These are phyloP conservation scores for Puccinia horiana DNA, from an alignment of 1,284 basidiomycete genomes.

Conservation along the genomic window DNA sequence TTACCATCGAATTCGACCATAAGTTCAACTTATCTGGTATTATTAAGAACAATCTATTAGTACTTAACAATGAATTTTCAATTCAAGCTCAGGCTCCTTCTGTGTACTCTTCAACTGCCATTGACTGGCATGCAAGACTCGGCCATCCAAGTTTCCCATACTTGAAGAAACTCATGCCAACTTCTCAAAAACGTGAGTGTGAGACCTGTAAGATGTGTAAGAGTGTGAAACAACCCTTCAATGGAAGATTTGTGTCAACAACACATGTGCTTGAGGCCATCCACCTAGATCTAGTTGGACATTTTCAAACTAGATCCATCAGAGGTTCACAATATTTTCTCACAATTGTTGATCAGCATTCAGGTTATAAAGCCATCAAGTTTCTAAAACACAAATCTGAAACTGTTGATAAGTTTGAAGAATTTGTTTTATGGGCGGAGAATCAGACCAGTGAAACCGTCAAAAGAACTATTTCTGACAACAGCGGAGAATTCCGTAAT, in stretches of 20 bases:
- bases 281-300: conserved; percentile 14
- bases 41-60: background rate
- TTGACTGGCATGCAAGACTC: conserved; percentile 5
- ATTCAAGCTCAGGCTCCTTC: background rate
- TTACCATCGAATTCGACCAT: background rate
- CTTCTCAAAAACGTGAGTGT: background rate
- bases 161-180: background rate
- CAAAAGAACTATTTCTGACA: conserved; percentile 4
- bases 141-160: background rate
- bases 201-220: conserved; percentile 23
- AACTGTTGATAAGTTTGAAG: background rate
- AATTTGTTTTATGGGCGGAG: background rate
- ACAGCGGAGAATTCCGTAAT: background rate
- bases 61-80: background rate
- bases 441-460: background rate
- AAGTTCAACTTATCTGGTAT: background rate
- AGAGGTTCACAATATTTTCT: conserved; percentile 11
- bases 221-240: background rate
- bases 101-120: background rate
- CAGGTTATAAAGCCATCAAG: background rate
- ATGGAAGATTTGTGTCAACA: background rate
- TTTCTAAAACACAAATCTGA: conserved; percentile 25
- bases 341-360: conserved; percentile 10
- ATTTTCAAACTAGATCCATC: background rate
- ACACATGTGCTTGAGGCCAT: conserved; percentile 5